Conservation (phyloP, 768 basidiomycete genomes). For the Lentinula detonsa region DNA sequence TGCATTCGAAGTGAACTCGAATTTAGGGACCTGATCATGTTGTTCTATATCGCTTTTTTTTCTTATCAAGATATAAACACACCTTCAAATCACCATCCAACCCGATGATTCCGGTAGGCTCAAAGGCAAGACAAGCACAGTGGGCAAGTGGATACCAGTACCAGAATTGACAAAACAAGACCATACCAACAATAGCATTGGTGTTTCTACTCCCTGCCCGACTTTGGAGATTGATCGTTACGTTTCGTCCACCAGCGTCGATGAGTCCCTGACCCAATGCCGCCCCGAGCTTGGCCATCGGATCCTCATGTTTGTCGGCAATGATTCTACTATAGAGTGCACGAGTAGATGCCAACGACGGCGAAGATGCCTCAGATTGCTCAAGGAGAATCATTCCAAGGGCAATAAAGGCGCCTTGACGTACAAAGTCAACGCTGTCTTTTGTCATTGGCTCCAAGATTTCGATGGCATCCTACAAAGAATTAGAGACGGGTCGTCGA, state of each 20-base stretch:
- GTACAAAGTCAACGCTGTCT: conserved; percentile 96
- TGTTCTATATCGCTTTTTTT: background rate
- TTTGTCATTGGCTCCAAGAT: conserved; percentile 98
- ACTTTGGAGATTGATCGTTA: conserved; percentile 90
- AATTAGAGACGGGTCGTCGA: background rate
- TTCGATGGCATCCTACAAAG: conserved; percentile 81
- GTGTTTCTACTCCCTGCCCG: conserved; percentile 91
- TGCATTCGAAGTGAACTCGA: conserved; percentile 88
- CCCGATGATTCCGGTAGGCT: conserved; percentile 93
- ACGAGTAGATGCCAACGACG: conserved; percentile 75
- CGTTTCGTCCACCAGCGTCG: conserved; percentile 95
- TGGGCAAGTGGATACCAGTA: conserved; percentile 99
- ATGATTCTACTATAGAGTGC: conserved; percentile 87
- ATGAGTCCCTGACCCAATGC: conserved; percentile 94
- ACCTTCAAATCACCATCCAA: conserved; percentile 84
- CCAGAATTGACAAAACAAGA: conserved; percentile 98
- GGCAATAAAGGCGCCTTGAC: conserved; percentile 94
- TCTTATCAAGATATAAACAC: conserved; percentile 10
- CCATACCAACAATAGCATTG: conserved; percentile 95
- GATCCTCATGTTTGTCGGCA: conserved; percentile 96
- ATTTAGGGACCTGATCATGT: conserved; percentile 70
- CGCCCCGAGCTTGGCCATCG: conserved; percentile 97
- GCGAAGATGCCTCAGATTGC: conserved; percentile 86
- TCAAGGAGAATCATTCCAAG: conserved; percentile 96
- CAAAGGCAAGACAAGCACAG: conserved; percentile 87